phyloP scores from a whole-genome alignment of 176 grass and related monocot genomes.

The Phyllostachys edulis region DNA sequence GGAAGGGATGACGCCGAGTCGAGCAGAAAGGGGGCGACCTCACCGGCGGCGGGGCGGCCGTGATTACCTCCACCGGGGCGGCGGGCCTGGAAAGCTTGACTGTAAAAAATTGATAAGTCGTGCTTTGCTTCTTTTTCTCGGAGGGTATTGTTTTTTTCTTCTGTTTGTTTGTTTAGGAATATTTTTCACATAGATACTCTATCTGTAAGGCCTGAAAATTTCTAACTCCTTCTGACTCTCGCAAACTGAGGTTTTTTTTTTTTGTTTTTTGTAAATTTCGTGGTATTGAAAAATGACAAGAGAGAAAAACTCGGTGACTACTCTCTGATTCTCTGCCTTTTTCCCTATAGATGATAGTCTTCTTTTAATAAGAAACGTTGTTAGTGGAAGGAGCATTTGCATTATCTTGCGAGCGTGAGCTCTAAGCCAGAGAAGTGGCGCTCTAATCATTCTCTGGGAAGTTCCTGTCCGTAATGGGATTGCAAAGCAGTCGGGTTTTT shows the following conservation, averaged over 20 bases:
- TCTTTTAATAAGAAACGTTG: neutral
- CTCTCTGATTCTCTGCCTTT: neutral
- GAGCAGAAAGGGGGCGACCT: slow-evolving; percentile 37
- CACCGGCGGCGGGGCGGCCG: neutral
- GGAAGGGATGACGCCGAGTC: slow-evolving; percentile 42
- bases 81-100: neutral
- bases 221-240: neutral
- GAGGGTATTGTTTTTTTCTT: neutral
- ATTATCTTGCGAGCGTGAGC: neutral
- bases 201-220: neutral
- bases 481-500: neutral
- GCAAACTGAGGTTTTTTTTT: neutral
- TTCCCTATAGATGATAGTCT: neutral
- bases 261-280: neutral
- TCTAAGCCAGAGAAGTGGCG: neutral
- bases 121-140: neutral
- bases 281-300: neutral
- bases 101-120: slow-evolving; percentile 1
- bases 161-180: neutral
- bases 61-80: neutral
- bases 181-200: neutral
- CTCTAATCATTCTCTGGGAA: neutral
- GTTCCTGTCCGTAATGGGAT: neutral
- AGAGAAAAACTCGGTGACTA: neutral
- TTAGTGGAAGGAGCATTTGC: slow-evolving; percentile 24